These are phyloP conservation scores for Colletotrichum sp. DNA, from an alignment of 2,329 filamentous ascomycete species.

Conservation along the genomic window DNA sequence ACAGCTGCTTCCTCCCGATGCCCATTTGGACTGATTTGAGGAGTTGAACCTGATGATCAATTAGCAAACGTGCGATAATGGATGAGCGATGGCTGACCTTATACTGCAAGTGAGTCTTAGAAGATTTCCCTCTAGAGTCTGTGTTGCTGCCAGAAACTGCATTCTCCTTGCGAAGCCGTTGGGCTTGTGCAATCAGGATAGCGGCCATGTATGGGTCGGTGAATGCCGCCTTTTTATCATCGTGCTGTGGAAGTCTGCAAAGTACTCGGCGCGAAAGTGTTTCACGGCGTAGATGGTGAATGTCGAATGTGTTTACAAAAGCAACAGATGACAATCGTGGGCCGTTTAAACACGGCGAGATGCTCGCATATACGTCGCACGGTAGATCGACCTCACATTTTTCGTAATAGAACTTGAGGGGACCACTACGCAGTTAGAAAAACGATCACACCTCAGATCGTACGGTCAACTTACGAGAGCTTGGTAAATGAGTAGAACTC, in stretches of 20 bases:
- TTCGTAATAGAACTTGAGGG: neutral
- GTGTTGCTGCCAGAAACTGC: too few relatives aligned
- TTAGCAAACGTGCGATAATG: neutral
- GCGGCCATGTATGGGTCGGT: neutral
- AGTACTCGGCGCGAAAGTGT: too few relatives aligned
- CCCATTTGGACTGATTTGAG: accelerated
- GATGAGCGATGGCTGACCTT: neutral
- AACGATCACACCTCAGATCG: too few relatives aligned
- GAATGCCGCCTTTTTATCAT: accelerated
- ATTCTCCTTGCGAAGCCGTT: neutral
- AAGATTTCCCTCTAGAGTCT: accelerated
- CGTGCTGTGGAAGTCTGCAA: neutral
- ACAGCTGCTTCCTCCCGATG: accelerated
- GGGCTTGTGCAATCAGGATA: neutral
- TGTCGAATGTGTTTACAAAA: accelerated
- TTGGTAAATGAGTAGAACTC: neutral
- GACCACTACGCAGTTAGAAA: neutral
- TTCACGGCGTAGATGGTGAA: neutral
- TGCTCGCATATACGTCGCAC: neutral
- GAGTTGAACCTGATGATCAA: accelerated
- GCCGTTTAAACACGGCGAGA: accelerated
- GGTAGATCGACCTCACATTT: too few relatives aligned
- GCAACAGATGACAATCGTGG: accelerated
- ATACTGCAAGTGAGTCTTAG: accelerated
- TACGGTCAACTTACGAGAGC: neutral